Evolutionary conservation across 129 eudicot genomes (phyloP).

Genomic region (Chrysanthemum lavandulifolium): DNA sequence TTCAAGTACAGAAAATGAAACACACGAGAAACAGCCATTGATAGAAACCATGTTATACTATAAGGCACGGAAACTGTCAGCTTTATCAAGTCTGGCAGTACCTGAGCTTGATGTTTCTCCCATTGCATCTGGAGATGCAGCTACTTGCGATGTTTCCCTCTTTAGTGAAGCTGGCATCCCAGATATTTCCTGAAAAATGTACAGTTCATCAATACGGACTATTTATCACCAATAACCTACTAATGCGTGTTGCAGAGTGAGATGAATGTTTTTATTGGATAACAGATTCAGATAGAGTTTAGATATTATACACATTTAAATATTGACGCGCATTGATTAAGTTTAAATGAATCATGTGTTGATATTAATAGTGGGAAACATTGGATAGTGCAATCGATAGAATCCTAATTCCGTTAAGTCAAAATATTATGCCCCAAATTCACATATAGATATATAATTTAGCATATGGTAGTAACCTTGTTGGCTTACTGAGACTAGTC

Average conservation of each 20-base stretch:
- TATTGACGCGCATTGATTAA: background rate
- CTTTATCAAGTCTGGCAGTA: conserved; percentile 67
- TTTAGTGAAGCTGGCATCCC: conserved; percentile 78
- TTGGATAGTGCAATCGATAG: background rate
- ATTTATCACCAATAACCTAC: conserved; percentile 5
- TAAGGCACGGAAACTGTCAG: conserved; percentile 72
- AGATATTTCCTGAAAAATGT: conserved; percentile 71
- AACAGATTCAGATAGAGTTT: background rate
- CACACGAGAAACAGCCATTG: background rate
- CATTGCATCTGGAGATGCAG: conserved; percentile 68
- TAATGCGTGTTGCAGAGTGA: background rate
- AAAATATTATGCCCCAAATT: background rate
- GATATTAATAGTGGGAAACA: background rate
- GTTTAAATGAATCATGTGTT: background rate
- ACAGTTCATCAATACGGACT: background rate
- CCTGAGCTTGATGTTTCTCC: conserved; percentile 93
- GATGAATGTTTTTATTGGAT: background rate
- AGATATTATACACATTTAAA: background rate
- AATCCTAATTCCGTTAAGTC: background rate
- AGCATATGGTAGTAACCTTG: background rate
- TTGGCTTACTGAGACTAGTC: too few species aligned
- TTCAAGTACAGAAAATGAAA: background rate
- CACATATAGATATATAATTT: background rate
- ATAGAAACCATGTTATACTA: conserved; percentile 15
- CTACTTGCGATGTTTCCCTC: conserved; percentile 58